Evolutionary conservation across 176 grass and related monocot species (phyloP).

Genomic region (Aegilops sharonensis): DNA sequence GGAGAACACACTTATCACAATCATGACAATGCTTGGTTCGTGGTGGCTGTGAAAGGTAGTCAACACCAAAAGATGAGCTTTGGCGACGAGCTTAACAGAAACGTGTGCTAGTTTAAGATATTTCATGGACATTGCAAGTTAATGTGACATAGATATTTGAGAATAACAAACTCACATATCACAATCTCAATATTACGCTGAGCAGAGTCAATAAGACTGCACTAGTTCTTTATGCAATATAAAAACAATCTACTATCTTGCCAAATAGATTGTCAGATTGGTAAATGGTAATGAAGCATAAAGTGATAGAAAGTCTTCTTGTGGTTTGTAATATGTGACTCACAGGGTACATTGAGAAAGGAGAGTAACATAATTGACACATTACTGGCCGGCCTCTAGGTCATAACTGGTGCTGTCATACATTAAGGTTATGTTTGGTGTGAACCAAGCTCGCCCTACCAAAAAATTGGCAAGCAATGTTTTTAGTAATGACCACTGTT

Average conservation of each 20-base stretch:
- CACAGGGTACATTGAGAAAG: not conserved
- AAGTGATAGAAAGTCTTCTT: not conserved
- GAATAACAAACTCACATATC: not conserved
- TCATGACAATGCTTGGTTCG: conserved; percentile 91
- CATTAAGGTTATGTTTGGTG: not conserved
- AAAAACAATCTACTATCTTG: not conserved
- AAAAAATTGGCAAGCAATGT: no score
- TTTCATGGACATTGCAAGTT: not conserved
- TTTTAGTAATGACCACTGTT: not conserved
- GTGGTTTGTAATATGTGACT: not conserved
- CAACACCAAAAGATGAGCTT: conserved; percentile 13
- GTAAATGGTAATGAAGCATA: not conserved
- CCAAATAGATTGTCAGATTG: not conserved
- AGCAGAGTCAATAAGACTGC: not conserved
- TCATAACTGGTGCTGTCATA: not conserved
- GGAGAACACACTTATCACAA: conserved; percentile 91
- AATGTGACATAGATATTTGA: conserved; percentile 17
- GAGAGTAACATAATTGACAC: not conserved
- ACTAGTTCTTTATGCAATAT: not conserved
- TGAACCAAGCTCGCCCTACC: not conserved
- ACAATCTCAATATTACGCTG: not conserved
- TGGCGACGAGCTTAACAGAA: conserved; percentile 7
- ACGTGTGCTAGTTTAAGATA: not conserved
- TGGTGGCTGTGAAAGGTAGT: conserved; percentile 68
- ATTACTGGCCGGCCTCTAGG: not conserved